Evolutionary conservation across 2,329 filamentous ascomycete species (phyloP), one percentile per base, ranked within the genome.

Genomic region (Geosmithia flava): DNA sequence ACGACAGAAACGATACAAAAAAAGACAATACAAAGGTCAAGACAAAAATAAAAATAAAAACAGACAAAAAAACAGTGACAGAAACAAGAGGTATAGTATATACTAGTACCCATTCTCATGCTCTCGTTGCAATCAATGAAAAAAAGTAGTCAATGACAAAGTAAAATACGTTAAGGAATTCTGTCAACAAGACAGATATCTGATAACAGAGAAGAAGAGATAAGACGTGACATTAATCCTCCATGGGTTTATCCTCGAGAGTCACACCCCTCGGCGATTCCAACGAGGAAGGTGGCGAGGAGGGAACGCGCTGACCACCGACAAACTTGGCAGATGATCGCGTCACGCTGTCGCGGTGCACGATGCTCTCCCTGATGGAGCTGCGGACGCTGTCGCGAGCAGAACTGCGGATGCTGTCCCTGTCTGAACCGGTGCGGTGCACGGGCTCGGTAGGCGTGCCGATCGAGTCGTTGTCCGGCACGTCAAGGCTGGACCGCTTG

Each of bases 401-500:
- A 4, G 23, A 27, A 8, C 23, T 23, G 20, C 47, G 42, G 20
- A 27, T 41, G 47, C 47, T 48, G 17, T 48, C 47, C 15, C 42
- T 42, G n/a, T 42, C 23, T 8, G 23, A 27, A 4, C 23, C 23
- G 23, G 23, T 27, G 23, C 23, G 23, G 23, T 27, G 4, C 8
- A 27, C 23, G 23, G 23, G 23, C 23, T 27, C 23, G 4, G 23
- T 27, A 8, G 23, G 23, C 23, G 23, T 27, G 59, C 27, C 71
- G 67, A 41, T 75, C 72, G 51, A 69, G 75, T 27, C 23, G 23
- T 27, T 27, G 45, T 78, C 77, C 3, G 90, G 90, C 2, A 96
- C 89, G 57, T 95, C 88, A 2, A 96, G 76, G 59, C 87, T 93
- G 44, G 81, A 70, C 53, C 83, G 72, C 63, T 80, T 81, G 50